A percentile compares a stretch with the other conserved stretches of the same genome.
phyloP scores from a whole-genome alignment of 345 rosid genomes.

The Aquilaria yunnanensis region DNA sequence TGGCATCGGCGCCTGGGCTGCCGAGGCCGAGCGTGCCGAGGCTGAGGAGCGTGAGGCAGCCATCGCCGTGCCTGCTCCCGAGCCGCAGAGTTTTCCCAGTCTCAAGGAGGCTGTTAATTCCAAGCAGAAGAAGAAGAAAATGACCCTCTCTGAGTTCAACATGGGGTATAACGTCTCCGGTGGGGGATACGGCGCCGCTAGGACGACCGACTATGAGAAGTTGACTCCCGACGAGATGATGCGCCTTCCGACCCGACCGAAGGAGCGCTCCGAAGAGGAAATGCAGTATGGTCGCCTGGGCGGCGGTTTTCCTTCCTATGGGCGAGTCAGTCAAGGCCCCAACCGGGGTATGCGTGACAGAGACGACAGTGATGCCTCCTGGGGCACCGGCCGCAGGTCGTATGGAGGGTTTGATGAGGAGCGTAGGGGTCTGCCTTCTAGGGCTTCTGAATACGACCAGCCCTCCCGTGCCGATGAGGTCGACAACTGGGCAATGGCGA shows the following conservation, averaged over 20 bases:
- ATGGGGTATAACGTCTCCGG: slow-evolving; percentile 25
- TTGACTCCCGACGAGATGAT: slow-evolving; percentile 76
- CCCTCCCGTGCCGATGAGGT: slow-evolving; percentile 87
- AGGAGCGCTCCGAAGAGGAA: slow-evolving; percentile 83
- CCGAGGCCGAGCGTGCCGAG: slow-evolving; percentile 81
- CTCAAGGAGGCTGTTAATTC: slow-evolving; percentile 56
- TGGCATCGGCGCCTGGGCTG: slow-evolving; percentile 89
- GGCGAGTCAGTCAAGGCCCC: slow-evolving; percentile 36
- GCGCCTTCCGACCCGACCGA: slow-evolving; percentile 91
- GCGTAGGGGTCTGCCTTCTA: slow-evolving; percentile 55
- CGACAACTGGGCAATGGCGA: slow-evolving; percentile 80
- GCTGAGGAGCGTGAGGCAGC: slow-evolving; percentile 44
- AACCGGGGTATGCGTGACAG: slow-evolving; percentile 36
- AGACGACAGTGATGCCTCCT: slow-evolving; percentile 43
- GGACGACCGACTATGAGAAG: slow-evolving; percentile 24
- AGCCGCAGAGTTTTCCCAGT: slow-evolving; percentile 70
- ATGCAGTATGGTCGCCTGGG: slow-evolving; percentile 76
- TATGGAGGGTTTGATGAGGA: slow-evolving; percentile 83
- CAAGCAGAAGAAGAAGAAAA: slow-evolving; percentile 83
- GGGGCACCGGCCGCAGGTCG: slow-evolving; percentile 60
- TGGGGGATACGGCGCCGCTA: slow-evolving; percentile 10
- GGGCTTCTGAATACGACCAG: slow-evolving; percentile 79
- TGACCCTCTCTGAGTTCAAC: slow-evolving; percentile 56
- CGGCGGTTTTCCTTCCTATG: slow-evolving; percentile 73
- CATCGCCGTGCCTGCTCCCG: slow-evolving; percentile 20